Conservation (phyloP, 257 asterid species). For the Cinchona pubescens region DNA sequence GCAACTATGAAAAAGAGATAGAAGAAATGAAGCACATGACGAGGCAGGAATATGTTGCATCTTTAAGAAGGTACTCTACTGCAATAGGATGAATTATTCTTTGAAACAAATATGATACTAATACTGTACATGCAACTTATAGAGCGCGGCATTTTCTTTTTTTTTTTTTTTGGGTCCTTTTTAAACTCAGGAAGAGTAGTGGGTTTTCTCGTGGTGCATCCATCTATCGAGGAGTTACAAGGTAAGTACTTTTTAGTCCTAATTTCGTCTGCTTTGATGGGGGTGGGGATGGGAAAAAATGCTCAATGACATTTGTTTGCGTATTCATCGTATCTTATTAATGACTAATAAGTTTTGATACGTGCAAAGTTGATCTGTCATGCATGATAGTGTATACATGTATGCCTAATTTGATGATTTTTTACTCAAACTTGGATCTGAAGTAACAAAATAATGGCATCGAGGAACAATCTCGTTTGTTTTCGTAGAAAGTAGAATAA, state of each 20-base stretch:
- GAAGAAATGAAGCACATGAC: slow-evolving; percentile 95
- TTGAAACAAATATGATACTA: not conserved
- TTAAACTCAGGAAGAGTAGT: slow-evolving; percentile 66
- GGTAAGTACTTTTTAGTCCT: slow-evolving; percentile 46
- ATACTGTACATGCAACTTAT: slow-evolving; percentile 15
- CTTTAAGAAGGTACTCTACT: slow-evolving; percentile 59
- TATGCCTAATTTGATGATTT: not conserved
- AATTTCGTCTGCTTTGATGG: no score
- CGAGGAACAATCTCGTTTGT: not conserved
- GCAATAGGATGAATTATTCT: not conserved
- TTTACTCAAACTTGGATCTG: not conserved
- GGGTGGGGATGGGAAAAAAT: no score
- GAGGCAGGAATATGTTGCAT: slow-evolving; percentile 84
- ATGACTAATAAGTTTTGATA: no score
- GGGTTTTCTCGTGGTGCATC: slow-evolving; percentile 96
- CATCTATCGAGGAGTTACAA: slow-evolving; percentile 86
- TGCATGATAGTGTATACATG: not conserved
- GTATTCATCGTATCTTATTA: not conserved
- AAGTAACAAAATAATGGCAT: not conserved
- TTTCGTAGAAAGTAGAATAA: no score
- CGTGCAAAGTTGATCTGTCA: not conserved
- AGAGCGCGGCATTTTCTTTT: not conserved
- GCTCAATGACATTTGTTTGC: not conserved
- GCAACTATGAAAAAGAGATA: slow-evolving; percentile 77
- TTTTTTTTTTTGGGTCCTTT: not conserved